phyloP scores from a whole-genome alignment of 176 grass and related monocot genomes.

The Stipa capillata region DNA sequence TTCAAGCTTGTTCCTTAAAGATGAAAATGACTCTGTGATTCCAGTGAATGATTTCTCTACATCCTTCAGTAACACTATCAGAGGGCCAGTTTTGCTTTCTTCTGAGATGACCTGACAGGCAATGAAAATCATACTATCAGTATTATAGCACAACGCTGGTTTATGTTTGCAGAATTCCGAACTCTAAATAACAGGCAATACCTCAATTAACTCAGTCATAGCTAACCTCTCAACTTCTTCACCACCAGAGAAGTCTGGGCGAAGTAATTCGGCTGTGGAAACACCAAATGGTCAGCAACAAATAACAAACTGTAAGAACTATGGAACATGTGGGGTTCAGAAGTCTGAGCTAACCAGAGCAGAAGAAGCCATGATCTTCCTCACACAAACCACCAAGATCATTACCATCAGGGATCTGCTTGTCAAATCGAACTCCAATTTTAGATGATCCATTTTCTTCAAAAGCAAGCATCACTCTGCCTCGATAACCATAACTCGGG shows the following conservation, averaged over 20 bases:
- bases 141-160: not conserved
- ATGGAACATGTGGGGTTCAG: not conserved
- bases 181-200: constrained; percentile 12
- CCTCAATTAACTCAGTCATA: constrained; percentile 78
- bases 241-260: constrained; percentile 39
- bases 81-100: constrained; percentile 82
- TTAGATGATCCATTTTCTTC: constrained; percentile 96
- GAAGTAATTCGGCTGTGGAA: constrained; percentile 66
- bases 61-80: constrained; percentile 91
- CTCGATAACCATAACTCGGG: constrained; percentile 78
- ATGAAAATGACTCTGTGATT: constrained; percentile 64
- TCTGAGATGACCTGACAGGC: constrained; percentile 73
- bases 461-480: constrained; percentile 92
- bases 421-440: constrained; percentile 95
- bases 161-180: not conserved
- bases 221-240: constrained; percentile 94
- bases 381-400: constrained; percentile 97
- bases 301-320: constrained; percentile 23
- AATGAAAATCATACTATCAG: constrained; percentile 14
- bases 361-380: constrained; percentile 98
- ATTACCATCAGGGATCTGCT: constrained; percentile 90
- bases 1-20: constrained; percentile 82
- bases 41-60: constrained; percentile 93
- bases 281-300: constrained; percentile 8
- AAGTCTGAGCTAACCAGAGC: constrained; percentile 61